phyloP scores from a whole-genome alignment of 2,329 filamentous ascomycete genomes.

The Xylariomycetidae sp. region DNA sequence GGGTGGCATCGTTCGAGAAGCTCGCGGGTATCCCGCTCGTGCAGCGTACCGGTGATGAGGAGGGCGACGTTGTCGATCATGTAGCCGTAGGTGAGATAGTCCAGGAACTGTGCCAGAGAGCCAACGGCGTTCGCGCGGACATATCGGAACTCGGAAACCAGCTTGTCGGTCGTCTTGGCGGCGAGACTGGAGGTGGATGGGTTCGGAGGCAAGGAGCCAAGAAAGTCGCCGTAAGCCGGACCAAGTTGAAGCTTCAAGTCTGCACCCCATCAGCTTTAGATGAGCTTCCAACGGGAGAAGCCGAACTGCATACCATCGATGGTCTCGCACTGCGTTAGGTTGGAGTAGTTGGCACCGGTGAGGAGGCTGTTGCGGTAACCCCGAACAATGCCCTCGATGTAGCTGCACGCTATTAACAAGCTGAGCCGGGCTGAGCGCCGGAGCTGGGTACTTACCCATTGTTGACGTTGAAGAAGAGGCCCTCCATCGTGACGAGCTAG shows the following conservation, averaged over 20 bases:
- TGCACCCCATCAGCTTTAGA: slow-evolving; percentile 30
- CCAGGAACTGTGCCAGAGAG: slow-evolving; percentile 89
- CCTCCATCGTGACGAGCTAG: slow-evolving; percentile 62
- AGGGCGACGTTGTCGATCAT: slow-evolving; percentile 99
- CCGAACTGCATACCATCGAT: slow-evolving; percentile 67
- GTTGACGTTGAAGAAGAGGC: slow-evolving; percentile 89
- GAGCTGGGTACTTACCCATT: slow-evolving; percentile 58
- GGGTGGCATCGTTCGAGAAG: slow-evolving; percentile 93
- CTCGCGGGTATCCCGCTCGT: slow-evolving; percentile 94
- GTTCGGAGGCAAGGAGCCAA: slow-evolving; percentile 87
- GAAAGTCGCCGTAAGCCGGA: slow-evolving; percentile 94
- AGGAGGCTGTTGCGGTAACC: slow-evolving; percentile 94
- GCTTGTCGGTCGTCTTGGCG: slow-evolving; percentile 93
- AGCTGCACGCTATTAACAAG: slow-evolving; percentile 48
- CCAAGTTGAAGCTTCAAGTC: slow-evolving; percentile 97
- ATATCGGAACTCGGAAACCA: slow-evolving; percentile 96
- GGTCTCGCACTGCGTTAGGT: slow-evolving; percentile 94
- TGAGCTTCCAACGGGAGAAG: slow-evolving; percentile 1
- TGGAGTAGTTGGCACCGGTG: slow-evolving; percentile 85
- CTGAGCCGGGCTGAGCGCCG: slow-evolving; percentile 7
- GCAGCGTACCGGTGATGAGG: slow-evolving; percentile 93
- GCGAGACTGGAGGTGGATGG: slow-evolving; percentile 94
- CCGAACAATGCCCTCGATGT: slow-evolving; percentile 94
- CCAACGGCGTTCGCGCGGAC: slow-evolving; percentile 90
- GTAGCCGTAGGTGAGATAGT: slow-evolving; percentile 97